Base-by-base conservation (phyloP, 306 rosid genomes). In the Herpetospermum pedunculosum region DNA sequence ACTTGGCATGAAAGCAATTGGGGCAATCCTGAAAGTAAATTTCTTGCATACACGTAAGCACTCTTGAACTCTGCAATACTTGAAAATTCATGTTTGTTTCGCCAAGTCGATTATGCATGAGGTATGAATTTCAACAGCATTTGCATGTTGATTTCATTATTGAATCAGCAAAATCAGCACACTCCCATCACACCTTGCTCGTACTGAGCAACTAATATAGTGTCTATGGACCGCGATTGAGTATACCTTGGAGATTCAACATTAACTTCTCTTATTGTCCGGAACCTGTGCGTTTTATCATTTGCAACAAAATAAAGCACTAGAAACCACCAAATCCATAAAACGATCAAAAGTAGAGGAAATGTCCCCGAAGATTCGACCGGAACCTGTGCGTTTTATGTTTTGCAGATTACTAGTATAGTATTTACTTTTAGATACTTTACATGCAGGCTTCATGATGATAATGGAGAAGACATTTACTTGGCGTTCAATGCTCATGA, bases 1-100 rank as follows among this genome's bases (percentile, higher is more conserved):
- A 94, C 96, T 26, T 94, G 99, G 99, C 99, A 91, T 58, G 99
- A 94, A 81, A 85, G 89, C 87, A 88, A 88, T 74, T 94, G 99
- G 97, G 83, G 65, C 77, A 85, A 89, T 64, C 58, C 48, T 41
- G 89, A 89, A 23, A 91, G 99, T 92, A 94, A 77, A 81, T 94
- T 94, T 80, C 92, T 91, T 29, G 99, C 99, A 74, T 94, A 91
- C 77, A 89, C 99, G 97, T 94, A 84, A 89, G 97, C 50, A 72
- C 55, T 71, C 69, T 46, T 43, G 16, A 52, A 25, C 57, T 43
- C 43, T 26, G 1, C 18, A 53, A 40, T 48, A 53, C 55, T 40
- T n/a, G 54, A 21, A 40, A 64, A 3, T 68, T 52, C 15, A 23
- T 43, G 23, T 43, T 68, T 43, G 35, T 25, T 41, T 23, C n/a